Percentiles rank a stretch among this genome's conserved stretches.
Conservation (phyloP, 2,329 filamentous ascomycete genomes). For the Geosmithia putterillii region DNA sequence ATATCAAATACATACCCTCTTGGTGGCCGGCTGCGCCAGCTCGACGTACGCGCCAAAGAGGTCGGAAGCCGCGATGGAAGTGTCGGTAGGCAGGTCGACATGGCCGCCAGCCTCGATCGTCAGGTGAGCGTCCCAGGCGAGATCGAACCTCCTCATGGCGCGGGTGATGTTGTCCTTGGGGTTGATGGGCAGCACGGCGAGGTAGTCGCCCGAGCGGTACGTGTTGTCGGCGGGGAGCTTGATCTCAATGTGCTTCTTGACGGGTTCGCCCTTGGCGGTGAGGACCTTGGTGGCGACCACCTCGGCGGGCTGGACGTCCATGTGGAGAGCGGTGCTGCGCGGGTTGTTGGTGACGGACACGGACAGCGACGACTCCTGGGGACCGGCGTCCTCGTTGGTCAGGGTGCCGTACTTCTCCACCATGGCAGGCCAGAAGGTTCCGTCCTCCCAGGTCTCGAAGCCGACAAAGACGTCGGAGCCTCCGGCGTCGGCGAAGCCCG, state of each 20-base stretch:
- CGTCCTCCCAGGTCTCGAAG: slow-evolving; percentile 51
- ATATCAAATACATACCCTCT: slow-evolving; percentile 30
- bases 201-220: slow-evolving; percentile 59
- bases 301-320: slow-evolving; percentile 46
- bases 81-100: slow-evolving; percentile 35
- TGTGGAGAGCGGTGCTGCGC: slow-evolving; percentile 40
- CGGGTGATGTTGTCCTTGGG: slow-evolving; percentile 44
- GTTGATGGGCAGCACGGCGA: slow-evolving; percentile 57
- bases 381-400: slow-evolving; percentile 15
- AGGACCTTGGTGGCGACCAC: slow-evolving; percentile 40
- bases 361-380: slow-evolving; percentile 1
- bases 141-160: slow-evolving; percentile 46
- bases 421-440: slow-evolving; percentile 31
- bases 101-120: slow-evolving; percentile 32
- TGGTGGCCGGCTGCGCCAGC: slow-evolving; percentile 54
- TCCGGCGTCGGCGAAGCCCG: slow-evolving; percentile 43
- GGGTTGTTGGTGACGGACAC: slow-evolving; percentile 38
- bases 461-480: slow-evolving; percentile 48
- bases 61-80: slow-evolving; percentile 43
- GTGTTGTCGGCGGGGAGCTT: slow-evolving; percentile 46
- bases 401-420: slow-evolving; percentile 28
- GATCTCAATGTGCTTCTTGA: slow-evolving; percentile 42
- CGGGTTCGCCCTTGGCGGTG: slow-evolving; percentile 25
- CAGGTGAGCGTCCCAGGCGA: slow-evolving; percentile 53
- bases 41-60: slow-evolving; percentile 57